These are phyloP conservation scores for Ceratobasidium theobromae DNA, from an alignment of 1,284 basidiomycete species.

Conservation along the genomic window DNA sequence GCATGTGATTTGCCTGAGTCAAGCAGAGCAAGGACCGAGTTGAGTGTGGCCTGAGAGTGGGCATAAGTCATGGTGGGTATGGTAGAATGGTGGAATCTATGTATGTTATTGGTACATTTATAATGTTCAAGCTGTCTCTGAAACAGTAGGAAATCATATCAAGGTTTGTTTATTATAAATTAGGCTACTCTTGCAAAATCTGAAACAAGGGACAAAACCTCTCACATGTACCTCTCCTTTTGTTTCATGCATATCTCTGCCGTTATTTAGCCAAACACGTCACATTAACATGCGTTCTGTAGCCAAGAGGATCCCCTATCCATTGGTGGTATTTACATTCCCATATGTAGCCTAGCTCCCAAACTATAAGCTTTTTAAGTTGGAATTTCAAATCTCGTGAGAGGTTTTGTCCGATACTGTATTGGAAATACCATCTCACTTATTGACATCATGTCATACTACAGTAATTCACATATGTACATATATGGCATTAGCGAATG, in stretches of 20 bases:
- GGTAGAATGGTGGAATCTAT: no score
- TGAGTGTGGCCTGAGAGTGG: no score
- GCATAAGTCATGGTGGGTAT: no score
- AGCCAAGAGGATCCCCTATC: neutral
- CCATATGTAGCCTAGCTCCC: neutral
- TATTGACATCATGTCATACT: no score
- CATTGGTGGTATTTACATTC: neutral
- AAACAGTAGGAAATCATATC: no score
- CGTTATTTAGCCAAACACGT: neutral
- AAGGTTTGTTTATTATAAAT: neutral
- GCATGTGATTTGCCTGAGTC: no score
- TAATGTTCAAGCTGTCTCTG: no score
- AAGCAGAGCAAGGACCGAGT: no score
- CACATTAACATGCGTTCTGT: neutral
- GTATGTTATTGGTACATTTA: no score
- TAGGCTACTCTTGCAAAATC: neutral
- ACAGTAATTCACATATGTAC: no score
- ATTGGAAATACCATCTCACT: no score
- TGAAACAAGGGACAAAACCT: neutral
- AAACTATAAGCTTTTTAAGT: neutral
- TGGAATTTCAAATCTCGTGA: neutral
- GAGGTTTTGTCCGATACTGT: neutral
- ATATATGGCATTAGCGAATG: no score
- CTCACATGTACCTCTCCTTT: neutral
- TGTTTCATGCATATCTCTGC: neutral